phyloP scores from a whole-genome alignment of 176 grass and related monocot species.

The Paspalum notatum region DNA sequence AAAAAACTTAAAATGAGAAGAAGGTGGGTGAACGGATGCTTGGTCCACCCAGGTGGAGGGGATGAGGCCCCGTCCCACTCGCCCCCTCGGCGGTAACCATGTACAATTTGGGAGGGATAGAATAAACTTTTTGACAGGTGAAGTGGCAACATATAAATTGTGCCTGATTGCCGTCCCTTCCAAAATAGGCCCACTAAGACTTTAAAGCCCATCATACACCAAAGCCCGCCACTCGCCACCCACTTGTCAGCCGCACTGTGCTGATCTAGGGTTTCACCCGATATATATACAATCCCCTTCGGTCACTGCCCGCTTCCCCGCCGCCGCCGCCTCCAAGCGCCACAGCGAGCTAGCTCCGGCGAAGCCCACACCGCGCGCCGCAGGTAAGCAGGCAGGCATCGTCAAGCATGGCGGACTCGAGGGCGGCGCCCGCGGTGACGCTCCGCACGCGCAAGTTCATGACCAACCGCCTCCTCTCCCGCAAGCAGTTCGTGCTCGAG shows the following conservation, averaged over 20 bases:
- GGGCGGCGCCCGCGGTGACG: conserved; percentile 60
- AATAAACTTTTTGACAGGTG: too few species aligned
- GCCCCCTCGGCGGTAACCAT: too few species aligned
- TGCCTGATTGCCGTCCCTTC: background rate
- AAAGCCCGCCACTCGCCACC: background rate
- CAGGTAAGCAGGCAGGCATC: conserved; percentile 27
- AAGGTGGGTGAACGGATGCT: too few species aligned
- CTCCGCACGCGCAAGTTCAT: conserved; percentile 98
- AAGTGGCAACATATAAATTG: too few species aligned
- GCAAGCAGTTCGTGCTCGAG: conserved; percentile 97
- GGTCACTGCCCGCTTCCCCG: background rate
- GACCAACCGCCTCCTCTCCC: conserved; percentile 92
- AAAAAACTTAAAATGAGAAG: too few species aligned
- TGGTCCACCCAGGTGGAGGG: too few species aligned
- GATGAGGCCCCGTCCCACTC: too few species aligned
- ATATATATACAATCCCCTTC: conserved; percentile 8
- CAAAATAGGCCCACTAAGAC: background rate
- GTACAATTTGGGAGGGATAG: too few species aligned
- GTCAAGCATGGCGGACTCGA: conserved; percentile 74
- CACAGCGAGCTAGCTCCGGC: conserved; percentile 8
- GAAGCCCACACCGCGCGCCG: background rate
- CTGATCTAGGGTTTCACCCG: conserved; percentile 43
- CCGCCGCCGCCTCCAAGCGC: conserved; percentile 33
- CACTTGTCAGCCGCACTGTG: background rate
- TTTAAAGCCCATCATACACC: background rate